Percentiles rank a stretch among this genome's conserved stretches.
Conservation (phyloP, 2,329 filamentous ascomycete species). For the Chaetomiaceae sp. region DNA sequence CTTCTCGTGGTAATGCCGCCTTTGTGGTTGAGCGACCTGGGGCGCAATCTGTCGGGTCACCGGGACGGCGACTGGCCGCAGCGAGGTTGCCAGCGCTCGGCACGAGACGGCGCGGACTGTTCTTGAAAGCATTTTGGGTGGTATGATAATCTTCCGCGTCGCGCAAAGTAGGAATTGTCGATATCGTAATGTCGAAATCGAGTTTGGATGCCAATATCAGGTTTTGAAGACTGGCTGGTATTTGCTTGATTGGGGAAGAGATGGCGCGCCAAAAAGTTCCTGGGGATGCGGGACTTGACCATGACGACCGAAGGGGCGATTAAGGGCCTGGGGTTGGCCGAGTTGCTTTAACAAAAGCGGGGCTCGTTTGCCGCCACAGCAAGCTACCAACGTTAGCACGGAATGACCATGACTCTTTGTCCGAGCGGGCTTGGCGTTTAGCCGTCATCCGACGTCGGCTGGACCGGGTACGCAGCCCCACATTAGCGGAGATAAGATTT, state of each 20-base stretch:
- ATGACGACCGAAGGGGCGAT: constrained; percentile 27
- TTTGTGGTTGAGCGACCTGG: constrained; percentile 38
- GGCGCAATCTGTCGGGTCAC: constrained; percentile 40
- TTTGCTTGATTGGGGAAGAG: constrained; percentile 8
- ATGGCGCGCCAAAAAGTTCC: constrained; percentile 18
- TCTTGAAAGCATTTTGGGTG: constrained; percentile 44
- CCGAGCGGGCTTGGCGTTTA: constrained; percentile 4
- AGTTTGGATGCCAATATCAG: constrained; percentile 12
- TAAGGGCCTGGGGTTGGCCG: constrained; percentile 20
- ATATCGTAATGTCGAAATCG: background rate
- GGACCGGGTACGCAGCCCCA: constrained; percentile 7
- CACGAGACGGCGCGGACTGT: constrained; percentile 42
- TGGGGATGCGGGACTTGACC: constrained; percentile 27
- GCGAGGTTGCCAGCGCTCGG: constrained; percentile 39
- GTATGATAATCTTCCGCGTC: constrained; percentile 2
- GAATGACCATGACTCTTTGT: background rate
- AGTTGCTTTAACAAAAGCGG: constrained; percentile 22
- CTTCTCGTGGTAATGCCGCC: constrained; percentile 51
- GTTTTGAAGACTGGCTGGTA: background rate
- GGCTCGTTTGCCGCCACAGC: background rate
- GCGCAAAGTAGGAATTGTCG: background rate
- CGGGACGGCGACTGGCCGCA: constrained; percentile 37
- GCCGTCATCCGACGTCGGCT: constrained; percentile 27
- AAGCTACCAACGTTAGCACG: constrained; percentile 10
- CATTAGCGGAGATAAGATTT: constrained; percentile 28